These are phyloP conservation scores for Cercophora sp. DNA, from an alignment of 495 filamentous ascomycete species.

Conservation along the genomic window DNA sequence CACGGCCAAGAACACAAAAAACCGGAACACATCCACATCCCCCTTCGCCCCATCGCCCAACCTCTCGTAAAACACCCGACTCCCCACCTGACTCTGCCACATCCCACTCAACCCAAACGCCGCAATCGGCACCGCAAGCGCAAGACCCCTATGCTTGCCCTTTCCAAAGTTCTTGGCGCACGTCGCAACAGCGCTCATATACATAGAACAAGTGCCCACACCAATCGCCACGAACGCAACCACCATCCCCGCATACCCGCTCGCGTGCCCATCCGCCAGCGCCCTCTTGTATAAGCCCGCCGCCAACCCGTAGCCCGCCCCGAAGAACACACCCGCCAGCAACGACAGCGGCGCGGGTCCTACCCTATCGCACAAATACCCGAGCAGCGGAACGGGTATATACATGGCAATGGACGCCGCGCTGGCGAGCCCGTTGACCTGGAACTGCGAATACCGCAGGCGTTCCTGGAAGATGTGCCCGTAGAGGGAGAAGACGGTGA, in stretches of 20 bases:
- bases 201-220: constrained; percentile 79
- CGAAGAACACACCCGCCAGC: constrained; percentile 68
- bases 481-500: constrained; percentile 88
- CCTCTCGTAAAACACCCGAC: constrained; percentile 66
- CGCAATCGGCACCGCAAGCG: constrained; percentile 86
- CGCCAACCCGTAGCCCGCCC: constrained; percentile 76
- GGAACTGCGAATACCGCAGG: constrained; percentile 81
- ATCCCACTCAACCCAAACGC: constrained; percentile 89
- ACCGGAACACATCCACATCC: constrained; percentile 80
- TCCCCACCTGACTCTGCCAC: constrained; percentile 90
- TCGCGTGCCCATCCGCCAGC: constrained; percentile 29
- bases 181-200: constrained; percentile 80
- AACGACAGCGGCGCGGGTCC: constrained; percentile 72
- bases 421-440: constrained; percentile 85
- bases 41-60: constrained; percentile 58
- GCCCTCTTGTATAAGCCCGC: constrained; percentile 71
- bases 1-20: constrained; percentile 75
- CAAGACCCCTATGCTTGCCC: constrained; percentile 81
- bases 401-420: constrained; percentile 84
- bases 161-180: constrained; percentile 96
- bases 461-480: constrained; percentile 79
- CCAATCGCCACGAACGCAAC: constrained; percentile 77
- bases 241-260: constrained; percentile 69
- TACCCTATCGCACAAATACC: constrained; percentile 83
- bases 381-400: constrained; percentile 80